Evolutionary conservation across 2,329 filamentous ascomycete species (phyloP).

Genomic region (Byssothecium circinans): DNA sequence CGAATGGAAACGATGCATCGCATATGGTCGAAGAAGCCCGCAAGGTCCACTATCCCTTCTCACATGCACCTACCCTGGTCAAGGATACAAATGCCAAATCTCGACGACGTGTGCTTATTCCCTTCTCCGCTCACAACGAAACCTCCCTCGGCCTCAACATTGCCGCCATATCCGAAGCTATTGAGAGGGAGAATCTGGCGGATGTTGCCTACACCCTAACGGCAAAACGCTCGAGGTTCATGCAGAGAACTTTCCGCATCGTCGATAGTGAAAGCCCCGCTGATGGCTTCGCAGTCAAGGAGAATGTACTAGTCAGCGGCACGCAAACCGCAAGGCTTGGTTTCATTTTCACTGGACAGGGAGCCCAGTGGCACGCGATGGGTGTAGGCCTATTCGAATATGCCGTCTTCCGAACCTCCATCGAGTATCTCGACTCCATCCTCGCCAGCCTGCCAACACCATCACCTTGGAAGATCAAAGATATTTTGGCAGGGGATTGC

Average conservation of each 20-base stretch:
- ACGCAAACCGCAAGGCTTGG: background rate
- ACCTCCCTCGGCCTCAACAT: constrained; percentile 5
- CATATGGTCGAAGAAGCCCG: too few species aligned
- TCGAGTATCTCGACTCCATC: constrained; percentile 9
- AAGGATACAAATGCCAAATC: too few species aligned
- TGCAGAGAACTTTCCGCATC: constrained; percentile 11
- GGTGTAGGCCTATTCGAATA: constrained; percentile 19
- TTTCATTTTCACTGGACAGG: constrained; percentile 35
- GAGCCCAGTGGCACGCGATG: constrained; percentile 34
- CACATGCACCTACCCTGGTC: too few species aligned
- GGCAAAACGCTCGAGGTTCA: constrained; percentile 5
- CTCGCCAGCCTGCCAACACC: background rate
- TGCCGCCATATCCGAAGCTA: background rate
- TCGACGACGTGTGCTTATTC: too few species aligned
- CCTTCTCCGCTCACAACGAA: constrained; percentile 20
- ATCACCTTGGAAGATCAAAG: constrained; percentile 1
- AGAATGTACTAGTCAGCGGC: too few species aligned
- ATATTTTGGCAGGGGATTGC: background rate
- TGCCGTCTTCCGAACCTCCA: constrained; percentile 8
- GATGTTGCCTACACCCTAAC: constrained; percentile 22
- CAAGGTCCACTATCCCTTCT: too few species aligned
- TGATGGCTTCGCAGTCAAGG: too few species aligned
- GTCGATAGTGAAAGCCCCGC: background rate
- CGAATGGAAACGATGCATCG: too few species aligned
- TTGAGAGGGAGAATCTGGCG: background rate